Percentiles rank a stretch among this genome's conserved stretches.
Evolutionary conservation across 164 flowering plant species (phyloP).

Genomic region (Tinospora cordifolia): DNA sequence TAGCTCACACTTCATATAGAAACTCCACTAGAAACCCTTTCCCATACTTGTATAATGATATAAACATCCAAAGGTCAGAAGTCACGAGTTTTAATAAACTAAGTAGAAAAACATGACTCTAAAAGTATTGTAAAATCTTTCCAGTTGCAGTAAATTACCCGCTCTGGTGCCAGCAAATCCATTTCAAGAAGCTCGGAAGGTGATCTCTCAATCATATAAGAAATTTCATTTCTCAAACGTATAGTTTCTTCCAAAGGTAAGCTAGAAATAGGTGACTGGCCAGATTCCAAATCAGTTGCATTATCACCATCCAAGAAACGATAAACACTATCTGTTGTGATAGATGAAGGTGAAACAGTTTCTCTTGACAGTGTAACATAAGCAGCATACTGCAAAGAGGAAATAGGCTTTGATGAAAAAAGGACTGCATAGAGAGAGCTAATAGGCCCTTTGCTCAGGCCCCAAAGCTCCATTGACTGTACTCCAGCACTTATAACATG

Average conservation of each 20-base stretch:
- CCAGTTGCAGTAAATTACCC: conserved; percentile 36
- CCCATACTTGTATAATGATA: too few species aligned
- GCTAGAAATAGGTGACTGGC: conserved; percentile 21
- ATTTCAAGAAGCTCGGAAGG: conserved; percentile 45
- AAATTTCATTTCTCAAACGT: conserved; percentile 60
- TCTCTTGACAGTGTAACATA: conserved; percentile 62
- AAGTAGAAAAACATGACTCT: not conserved
- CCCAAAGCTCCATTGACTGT: conserved; percentile 75
- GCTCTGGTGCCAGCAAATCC: conserved; percentile 47
- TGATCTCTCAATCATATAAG: conserved; percentile 48
- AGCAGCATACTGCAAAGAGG: conserved; percentile 69
- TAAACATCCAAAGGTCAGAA: too few species aligned
- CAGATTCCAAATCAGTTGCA: conserved; percentile 22
- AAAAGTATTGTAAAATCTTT: not conserved
- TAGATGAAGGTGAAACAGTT: conserved; percentile 48
- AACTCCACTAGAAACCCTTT: too few species aligned
- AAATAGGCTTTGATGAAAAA: conserved; percentile 55
- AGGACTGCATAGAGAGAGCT: conserved; percentile 80
- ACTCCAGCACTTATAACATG: conserved; percentile 59
- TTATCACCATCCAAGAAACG: conserved; percentile 15
- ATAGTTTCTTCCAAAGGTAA: conserved; percentile 37
- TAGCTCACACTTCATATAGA: too few species aligned
- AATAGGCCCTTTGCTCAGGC: conserved; percentile 69
- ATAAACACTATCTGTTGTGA: conserved; percentile 30
- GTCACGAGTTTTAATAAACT: too few species aligned